Evolutionary conservation across 768 basidiomycete species (phyloP), one percentile per base, ranked within the genome.

Genomic region (Trametes cubensis): DNA sequence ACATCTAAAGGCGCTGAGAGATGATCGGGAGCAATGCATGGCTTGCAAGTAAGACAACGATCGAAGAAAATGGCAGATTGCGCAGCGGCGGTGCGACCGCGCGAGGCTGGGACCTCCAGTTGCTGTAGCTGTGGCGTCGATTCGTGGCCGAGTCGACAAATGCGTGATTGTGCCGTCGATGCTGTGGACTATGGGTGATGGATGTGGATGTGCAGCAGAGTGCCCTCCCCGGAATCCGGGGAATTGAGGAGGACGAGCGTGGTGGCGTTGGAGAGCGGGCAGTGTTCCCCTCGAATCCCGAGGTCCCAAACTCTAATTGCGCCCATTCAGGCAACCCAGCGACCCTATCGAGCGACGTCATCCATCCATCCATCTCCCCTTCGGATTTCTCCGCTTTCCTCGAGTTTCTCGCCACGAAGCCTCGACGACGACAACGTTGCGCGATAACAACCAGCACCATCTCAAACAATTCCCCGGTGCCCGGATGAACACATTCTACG

Each of bases 311-410:
- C 59, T 62, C 47, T 56, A 41, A 28, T 50, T 28, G 8, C 30
- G 1, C 34, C 55, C 45, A 5, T 48, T 49, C 45, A 21, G 61
- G 60, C 38, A 62, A 38, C 14, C 41, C 46, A 50, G 30, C 30
- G 55, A 38, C 55, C 61, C 58, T 57, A 62, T 62, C 61, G 40
- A 41, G 13, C 61, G 61, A 62, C 61, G 54, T 57, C 61, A 57
- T 57, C 34, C 10, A 34, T 34, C 34, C 34, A 34, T 34, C 60
- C 6, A 44, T 39, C 38, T 15, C n/a, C 21, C 53, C 14, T 4
- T 17, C 21, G 8, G 17, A 28, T 18, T n/a, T 5, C n/a, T 34
- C n/a, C 49, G 28, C 18, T 18, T 18, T 38, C 17, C 30, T n/a
- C 21, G 18, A 34, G 8, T n/a, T 34, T 4, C n/a, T n/a, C 11